phyloP scores from a whole-genome alignment of 2,329 filamentous ascomycete genomes.

The Colletotrichum sojae region DNA sequence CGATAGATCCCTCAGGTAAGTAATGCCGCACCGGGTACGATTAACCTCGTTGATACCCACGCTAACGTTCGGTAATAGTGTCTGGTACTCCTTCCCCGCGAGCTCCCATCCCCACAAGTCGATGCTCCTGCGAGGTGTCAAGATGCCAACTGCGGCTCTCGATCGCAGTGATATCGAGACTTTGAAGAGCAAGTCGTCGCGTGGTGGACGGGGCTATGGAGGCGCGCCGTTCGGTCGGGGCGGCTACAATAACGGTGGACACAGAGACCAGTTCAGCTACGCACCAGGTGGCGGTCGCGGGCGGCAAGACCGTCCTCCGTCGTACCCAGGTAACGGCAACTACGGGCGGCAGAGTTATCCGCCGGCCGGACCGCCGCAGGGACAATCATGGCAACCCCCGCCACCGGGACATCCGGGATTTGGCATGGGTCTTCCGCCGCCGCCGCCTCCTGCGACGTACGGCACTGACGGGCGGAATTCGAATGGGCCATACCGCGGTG shows the following conservation, averaged over 20 bases:
- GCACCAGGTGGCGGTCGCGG: conserved; percentile 48
- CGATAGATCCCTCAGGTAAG: conserved; percentile 87
- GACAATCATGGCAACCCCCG: conserved; percentile 56
- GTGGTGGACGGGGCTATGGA: conserved; percentile 78
- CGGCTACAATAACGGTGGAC: conserved; percentile 61
- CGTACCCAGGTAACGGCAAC: conserved; percentile 34
- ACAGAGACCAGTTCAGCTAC: conserved; percentile 68
- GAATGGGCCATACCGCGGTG: conserved; percentile 22
- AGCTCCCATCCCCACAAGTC: conserved; percentile 86
- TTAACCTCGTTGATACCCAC: background rate
- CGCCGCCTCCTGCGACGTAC: conserved; percentile 60
- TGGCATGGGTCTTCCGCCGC: conserved; percentile 59
- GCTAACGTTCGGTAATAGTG: conserved; percentile 63
- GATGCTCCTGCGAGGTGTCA: conserved; percentile 89
- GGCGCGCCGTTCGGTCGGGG: conserved; percentile 71
- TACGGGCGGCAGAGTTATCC: conserved; percentile 30
- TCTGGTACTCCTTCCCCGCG: conserved; percentile 87
- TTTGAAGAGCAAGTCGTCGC: conserved; percentile 75
- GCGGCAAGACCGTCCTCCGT: conserved; percentile 39
- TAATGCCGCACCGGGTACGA: conserved; percentile 42
- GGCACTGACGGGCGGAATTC: conserved; percentile 37
- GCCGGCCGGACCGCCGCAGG: conserved; percentile 5
- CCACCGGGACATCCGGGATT: conserved; percentile 61
- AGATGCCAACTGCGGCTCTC: conserved; percentile 79
- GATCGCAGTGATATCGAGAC: conserved; percentile 82